Conservation (phyloP, 2,329 filamentous ascomycete genomes). For the Aspergillus floridensis region DNA sequence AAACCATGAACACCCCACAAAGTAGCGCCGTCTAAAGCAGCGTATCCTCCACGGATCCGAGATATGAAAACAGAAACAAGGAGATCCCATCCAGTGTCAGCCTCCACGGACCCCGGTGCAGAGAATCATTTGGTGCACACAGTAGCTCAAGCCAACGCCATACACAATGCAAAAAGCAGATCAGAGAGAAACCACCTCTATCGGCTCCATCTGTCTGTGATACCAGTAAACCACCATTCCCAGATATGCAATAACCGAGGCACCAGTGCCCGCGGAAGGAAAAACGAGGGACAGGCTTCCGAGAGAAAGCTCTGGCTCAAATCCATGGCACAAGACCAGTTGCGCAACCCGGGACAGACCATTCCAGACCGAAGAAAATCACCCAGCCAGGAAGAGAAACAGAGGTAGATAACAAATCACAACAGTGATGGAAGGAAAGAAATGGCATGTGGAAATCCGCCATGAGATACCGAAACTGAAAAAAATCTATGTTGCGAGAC, state of each 20-base stretch:
- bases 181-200: slow-evolving; percentile 28
- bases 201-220: slow-evolving; percentile 22
- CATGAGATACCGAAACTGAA: slow-evolving; percentile 42
- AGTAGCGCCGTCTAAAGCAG: slow-evolving; percentile 34
- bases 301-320: slow-evolving; percentile 3
- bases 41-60: slow-evolving; percentile 38
- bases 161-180: slow-evolving; percentile 39
- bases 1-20: slow-evolving; percentile 28
- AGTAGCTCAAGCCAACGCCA: slow-evolving; percentile 43
- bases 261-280: slow-evolving; percentile 25
- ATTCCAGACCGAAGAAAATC: slow-evolving; percentile 16
- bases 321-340: neutral
- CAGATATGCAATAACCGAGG: slow-evolving; percentile 18
- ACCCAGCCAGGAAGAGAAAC: slow-evolving; percentile 29
- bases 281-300: neutral
- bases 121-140: slow-evolving; percentile 32
- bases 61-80: slow-evolving; percentile 29
- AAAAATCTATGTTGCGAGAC: slow-evolving; percentile 41
- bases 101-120: slow-evolving; percentile 33
- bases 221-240: slow-evolving; percentile 20
- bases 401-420: slow-evolving; percentile 17
- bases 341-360: slow-evolving; percentile 9
- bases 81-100: slow-evolving; percentile 28
- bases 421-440: slow-evolving; percentile 25
- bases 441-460: slow-evolving; percentile 30